phyloP scores from a whole-genome alignment of 768 basidiomycete genomes.

The Pulveroboletus sp. region DNA sequence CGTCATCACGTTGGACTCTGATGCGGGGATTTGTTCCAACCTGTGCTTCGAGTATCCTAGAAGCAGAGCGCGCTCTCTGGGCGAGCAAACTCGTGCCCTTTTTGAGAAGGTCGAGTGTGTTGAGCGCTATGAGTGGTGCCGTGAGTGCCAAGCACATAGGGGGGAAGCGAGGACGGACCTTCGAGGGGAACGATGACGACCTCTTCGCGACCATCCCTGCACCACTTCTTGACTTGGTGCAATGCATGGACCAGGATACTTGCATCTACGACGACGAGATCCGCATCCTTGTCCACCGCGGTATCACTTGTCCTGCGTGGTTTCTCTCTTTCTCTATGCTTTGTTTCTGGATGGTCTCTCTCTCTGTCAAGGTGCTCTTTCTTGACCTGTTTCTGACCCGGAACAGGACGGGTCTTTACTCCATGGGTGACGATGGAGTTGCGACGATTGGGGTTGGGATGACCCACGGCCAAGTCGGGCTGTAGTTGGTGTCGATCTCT shows the following conservation, averaged over 20 bases:
- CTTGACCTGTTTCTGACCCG: constrained; percentile 22
- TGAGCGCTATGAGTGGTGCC: constrained; percentile 56
- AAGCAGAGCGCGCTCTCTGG: constrained; percentile 81
- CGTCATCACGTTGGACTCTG: constrained; percentile 77
- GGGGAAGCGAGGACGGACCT: constrained; percentile 47
- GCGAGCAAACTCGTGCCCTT: constrained; percentile 81
- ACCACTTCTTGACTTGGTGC: constrained; percentile 80
- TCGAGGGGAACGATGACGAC: constrained; percentile 84
- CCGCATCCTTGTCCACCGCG: constrained; percentile 57
- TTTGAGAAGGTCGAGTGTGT: constrained; percentile 90
- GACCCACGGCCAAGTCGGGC: constrained; percentile 12
- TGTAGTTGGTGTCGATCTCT: constrained; percentile 43
- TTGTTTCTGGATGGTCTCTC: constrained; percentile 21
- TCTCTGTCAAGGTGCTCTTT: constrained; percentile 20
- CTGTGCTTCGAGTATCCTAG: constrained; percentile 84
- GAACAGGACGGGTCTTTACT: constrained; percentile 22
- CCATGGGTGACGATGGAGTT: constrained; percentile 6
- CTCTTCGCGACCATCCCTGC: constrained; percentile 72
- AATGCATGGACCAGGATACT: constrained; percentile 79
- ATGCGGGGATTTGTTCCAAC: constrained; percentile 82
- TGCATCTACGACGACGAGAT: constrained; percentile 75
- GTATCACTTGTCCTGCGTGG: constrained; percentile 24
- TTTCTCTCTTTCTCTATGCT: constrained; percentile 15
- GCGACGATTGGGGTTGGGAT: constrained; percentile 21
- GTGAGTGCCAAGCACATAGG: constrained; percentile 6